These are phyloP conservation scores for Vigna trinervia DNA, from an alignment of 306 rosid species.

Conservation along the genomic window DNA sequence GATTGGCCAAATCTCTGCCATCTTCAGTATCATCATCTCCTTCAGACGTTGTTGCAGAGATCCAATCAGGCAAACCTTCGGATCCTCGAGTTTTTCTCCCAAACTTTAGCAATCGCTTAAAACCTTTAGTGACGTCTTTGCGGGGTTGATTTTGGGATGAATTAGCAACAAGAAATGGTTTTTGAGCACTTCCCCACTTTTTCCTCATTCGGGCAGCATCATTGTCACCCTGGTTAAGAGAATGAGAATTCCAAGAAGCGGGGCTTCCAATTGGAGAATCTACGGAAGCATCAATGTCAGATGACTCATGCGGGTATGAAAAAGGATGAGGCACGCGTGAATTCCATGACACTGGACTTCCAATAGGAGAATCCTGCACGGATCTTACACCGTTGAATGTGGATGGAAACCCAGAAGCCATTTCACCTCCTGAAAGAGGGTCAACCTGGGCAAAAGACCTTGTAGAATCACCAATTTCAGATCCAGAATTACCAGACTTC, in stretches of 20 bases:
- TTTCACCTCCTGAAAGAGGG: constrained; percentile 69
- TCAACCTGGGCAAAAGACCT: constrained; percentile 78
- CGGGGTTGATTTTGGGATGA: constrained; percentile 86
- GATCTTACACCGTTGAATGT: constrained; percentile 67
- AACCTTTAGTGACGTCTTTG: constrained; percentile 93
- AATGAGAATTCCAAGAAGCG: constrained; percentile 90
- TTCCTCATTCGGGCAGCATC: constrained; percentile 97
- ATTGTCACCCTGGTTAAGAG: constrained; percentile 75
- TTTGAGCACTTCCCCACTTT: constrained; percentile 99
- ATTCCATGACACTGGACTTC: constrained; percentile 94
- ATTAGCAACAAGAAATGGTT: constrained; percentile 77
- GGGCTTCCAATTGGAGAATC: constrained; percentile 99
- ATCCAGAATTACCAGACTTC: constrained; percentile 73
- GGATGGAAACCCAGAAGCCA: constrained; percentile 58
- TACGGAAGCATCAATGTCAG: constrained; percentile 86
- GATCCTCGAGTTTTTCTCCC: constrained; percentile 96
- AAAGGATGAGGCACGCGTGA: constrained; percentile 73
- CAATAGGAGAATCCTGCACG: constrained; percentile 86
- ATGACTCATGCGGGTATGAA: constrained; percentile 81
- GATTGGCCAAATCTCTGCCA: constrained; percentile 83
- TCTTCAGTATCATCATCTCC: constrained; percentile 99
- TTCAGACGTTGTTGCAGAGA: constrained; percentile 99
- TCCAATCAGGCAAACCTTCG: constrained; percentile 86
- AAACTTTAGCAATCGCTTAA: constrained; percentile 87
- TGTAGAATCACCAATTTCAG: constrained; percentile 74